Evolutionary conservation across 768 basidiomycete species (phyloP).

Genomic region (Goffeauzyma gilvescens): DNA sequence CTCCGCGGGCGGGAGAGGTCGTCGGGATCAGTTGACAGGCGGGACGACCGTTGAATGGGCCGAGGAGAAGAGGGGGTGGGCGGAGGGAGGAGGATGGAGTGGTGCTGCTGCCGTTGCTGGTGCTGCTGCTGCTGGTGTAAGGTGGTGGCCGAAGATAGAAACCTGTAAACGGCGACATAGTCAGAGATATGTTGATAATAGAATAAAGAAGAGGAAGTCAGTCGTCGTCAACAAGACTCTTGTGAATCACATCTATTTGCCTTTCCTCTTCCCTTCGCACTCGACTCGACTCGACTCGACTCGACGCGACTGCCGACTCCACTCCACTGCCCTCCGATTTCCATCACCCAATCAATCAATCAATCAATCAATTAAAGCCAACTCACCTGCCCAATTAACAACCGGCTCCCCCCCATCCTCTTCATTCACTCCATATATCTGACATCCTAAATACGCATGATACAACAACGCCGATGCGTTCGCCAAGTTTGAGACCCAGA

Average conservation of each 20-base stretch:
- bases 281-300: too few species aligned
- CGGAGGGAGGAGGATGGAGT: slow-evolving; percentile 4
- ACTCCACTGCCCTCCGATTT: too few species aligned
- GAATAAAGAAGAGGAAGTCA: too few species aligned
- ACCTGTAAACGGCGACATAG: too few species aligned
- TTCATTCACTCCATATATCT: slow-evolving; percentile 40
- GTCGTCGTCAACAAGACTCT: too few species aligned
- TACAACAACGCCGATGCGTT: slow-evolving; percentile 68
- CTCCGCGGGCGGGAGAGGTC: slow-evolving; percentile 47
- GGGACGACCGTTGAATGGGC: slow-evolving; percentile 76
- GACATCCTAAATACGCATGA: slow-evolving; percentile 53
- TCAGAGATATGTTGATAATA: too few species aligned
- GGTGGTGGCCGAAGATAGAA: slow-evolving; percentile 50
- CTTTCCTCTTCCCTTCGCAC: too few species aligned
- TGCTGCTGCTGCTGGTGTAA: slow-evolving; percentile 8
- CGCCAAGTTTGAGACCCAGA: slow-evolving; percentile 58
- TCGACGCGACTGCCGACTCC: too few species aligned
- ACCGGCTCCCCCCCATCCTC: slow-evolving; percentile 41
- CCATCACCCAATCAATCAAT: background rate
- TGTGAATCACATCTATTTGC: too few species aligned
- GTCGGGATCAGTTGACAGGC: slow-evolving; percentile 65
- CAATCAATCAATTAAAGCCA: background rate
- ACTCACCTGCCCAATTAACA: slow-evolving; percentile 86
- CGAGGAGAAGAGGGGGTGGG: slow-evolving; percentile 50
- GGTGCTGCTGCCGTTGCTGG: too few species aligned